Base-by-base conservation (phyloP, 805 yeast species). In the Teunomyces cretensis region DNA sequence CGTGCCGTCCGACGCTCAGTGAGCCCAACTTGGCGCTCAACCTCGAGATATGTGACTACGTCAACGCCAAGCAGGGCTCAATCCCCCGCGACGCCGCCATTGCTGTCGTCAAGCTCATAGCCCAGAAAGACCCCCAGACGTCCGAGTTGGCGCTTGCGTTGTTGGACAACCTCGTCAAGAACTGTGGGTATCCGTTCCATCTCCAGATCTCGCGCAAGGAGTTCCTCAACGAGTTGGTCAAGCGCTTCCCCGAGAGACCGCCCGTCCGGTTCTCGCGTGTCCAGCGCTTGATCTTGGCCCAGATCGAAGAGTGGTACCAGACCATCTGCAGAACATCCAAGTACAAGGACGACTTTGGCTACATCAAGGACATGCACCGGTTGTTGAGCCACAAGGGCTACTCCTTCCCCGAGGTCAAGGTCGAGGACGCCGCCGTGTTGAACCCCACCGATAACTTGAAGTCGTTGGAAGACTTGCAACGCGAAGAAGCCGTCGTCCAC, bases 141-240 rank as follows among this genome's bases (percentile, higher is more conserved):
- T 81, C 91, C 4, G 81, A 86, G 45, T 83, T 91, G 59, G 97
- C 97, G 8, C 67, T 94, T 52, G 79, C 90, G 1, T 68, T 88
- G 41, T 76, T 94, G 49, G 99, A 94, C 61, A 88, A 88, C 43
- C 72, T 94, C 55, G 99, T 94, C 43, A 94, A 94, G 69, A 94
- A 94, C 71, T 94, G 99, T 70, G 99, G 98, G 4, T 94, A 92
- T 64, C 97, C 99, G 6, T 81, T 94, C 68, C 99, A 94, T 54
- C 74, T 94, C 39, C 99, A 94, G 68, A 88, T 94, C 43, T 87
- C 96, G 3, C 79, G 98, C 48, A 91, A 94, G 66, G 98, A 92
- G 63, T 94, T 94, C 56, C 75, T 94, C 58, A 94, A 94, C 62
- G 96, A 89, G 60, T 76, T 94, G 58, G 99, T 94, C 17, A 86